Evolutionary conservation across 2,329 filamentous ascomycete species (phyloP).

Genomic region (Sporothrix protearum): DNA sequence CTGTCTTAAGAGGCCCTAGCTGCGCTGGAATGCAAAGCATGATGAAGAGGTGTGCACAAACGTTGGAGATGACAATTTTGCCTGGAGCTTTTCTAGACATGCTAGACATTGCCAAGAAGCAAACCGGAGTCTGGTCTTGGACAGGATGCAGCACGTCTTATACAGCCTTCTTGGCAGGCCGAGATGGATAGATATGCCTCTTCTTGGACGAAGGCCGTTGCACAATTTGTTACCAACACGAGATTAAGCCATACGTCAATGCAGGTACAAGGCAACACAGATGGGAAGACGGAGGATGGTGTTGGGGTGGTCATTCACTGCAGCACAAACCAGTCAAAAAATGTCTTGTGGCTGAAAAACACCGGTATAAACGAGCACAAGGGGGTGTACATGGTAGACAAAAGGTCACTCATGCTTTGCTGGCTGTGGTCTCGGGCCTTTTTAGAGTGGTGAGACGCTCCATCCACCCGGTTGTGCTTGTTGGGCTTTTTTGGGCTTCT

Average conservation of each 20-base stretch:
- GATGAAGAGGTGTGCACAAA: background rate
- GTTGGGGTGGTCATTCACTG: too few species aligned
- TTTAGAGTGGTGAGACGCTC: background rate
- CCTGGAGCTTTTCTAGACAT: background rate
- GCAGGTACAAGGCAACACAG: background rate
- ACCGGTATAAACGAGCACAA: background rate
- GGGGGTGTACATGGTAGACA: too few species aligned
- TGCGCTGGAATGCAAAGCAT: background rate
- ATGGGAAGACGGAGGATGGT: background rate
- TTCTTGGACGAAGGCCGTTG: background rate
- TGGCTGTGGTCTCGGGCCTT: slow-evolving; percentile 6
- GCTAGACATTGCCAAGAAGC: background rate
- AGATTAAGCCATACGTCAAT: background rate
- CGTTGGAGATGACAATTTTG: background rate
- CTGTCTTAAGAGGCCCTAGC: background rate
- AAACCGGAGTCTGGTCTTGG: background rate
- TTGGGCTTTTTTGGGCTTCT: too few species aligned
- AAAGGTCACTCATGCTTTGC: background rate
- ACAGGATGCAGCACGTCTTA: background rate
- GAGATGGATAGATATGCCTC: background rate
- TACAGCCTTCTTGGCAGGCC: background rate
- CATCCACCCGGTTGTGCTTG: background rate
- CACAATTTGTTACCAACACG: background rate
- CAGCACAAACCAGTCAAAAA: too few species aligned
- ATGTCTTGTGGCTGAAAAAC: background rate